phyloP scores from a whole-genome alignment of 306 rosid genomes.

The Herpetospermum pedunculosum region DNA sequence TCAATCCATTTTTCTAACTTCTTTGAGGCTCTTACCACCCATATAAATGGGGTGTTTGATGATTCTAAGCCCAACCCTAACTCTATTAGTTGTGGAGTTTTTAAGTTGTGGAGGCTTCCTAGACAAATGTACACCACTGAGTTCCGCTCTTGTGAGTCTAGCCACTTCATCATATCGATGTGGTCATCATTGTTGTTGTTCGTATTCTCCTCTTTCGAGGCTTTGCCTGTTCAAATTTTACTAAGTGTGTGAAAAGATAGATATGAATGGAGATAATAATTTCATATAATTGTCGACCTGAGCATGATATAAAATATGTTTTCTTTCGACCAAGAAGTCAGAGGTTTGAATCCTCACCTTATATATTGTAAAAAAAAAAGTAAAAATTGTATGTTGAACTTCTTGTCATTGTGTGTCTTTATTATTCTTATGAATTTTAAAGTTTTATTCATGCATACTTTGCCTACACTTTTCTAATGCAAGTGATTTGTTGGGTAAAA shows the following conservation, averaged over 20 bases:
- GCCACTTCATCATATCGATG: constrained; percentile 39
- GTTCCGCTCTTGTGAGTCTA: constrained; percentile 21
- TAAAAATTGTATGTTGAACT: too few species aligned
- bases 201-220: constrained; percentile 13
- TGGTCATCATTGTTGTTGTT: background rate
- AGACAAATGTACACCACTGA: constrained; percentile 38
- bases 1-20: constrained; percentile 28
- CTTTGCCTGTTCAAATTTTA: background rate
- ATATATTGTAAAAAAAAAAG: too few species aligned
- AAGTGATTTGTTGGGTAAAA: too few species aligned
- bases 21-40: constrained; percentile 17
- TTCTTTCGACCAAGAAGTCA: too few species aligned
- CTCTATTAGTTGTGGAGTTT: constrained; percentile 8
- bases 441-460: too few species aligned
- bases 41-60: constrained; percentile 18
- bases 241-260: background rate
- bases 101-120: constrained; percentile 32
- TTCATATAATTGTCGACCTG: too few species aligned
- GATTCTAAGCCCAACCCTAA: constrained; percentile 19
- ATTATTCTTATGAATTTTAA: too few species aligned
- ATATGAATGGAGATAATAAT: background rate
- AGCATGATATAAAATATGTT: too few species aligned
- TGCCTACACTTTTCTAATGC: too few species aligned
- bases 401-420: too few species aligned
- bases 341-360: too few species aligned